phyloP scores from a whole-genome alignment of 306 rosid genomes.

The Nissolia schottii region DNA sequence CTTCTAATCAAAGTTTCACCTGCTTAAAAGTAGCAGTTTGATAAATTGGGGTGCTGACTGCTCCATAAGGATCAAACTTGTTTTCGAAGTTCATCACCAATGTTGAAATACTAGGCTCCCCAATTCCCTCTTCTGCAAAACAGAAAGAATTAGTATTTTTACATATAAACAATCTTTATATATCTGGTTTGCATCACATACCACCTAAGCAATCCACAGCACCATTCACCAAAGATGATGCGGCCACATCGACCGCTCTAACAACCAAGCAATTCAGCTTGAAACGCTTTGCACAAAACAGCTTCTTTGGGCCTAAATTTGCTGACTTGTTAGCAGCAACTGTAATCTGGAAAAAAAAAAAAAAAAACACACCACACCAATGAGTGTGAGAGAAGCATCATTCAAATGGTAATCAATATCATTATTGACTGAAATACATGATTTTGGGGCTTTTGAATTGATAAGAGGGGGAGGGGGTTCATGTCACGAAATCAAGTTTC shows the following conservation, averaged over 20 bases:
- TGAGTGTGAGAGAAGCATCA: constrained; percentile 17
- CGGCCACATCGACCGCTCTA: constrained; percentile 51
- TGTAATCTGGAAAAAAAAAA: constrained; percentile 44
- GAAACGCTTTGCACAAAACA: constrained; percentile 29
- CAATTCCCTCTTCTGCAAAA: constrained; percentile 45
- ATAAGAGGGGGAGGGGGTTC: no score
- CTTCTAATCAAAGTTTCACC: constrained; percentile 35
- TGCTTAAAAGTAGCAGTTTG: constrained; percentile 97
- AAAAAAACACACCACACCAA: constrained; percentile 19
- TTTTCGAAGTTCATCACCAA: constrained; percentile 70
- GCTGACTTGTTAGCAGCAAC: constrained; percentile 19
- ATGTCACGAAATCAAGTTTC: constrained; percentile 6
- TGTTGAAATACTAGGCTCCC: constrained; percentile 70
- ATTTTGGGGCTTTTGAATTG: constrained; percentile 6
- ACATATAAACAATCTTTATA: constrained; percentile 10
- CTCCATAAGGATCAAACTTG: constrained; percentile 74
- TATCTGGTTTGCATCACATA: constrained; percentile 11
- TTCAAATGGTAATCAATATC: neutral
- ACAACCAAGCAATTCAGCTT: constrained; percentile 48
- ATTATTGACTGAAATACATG: neutral
- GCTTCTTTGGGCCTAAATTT: constrained; percentile 25
- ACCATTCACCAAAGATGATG: constrained; percentile 42
- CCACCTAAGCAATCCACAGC: constrained; percentile 42
- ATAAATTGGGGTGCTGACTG: constrained; percentile 73
- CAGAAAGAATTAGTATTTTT: constrained; percentile 10